Conservation (phyloP, 2,329 filamentous ascomycete species). For the Reticulascus tulasneorum region DNA sequence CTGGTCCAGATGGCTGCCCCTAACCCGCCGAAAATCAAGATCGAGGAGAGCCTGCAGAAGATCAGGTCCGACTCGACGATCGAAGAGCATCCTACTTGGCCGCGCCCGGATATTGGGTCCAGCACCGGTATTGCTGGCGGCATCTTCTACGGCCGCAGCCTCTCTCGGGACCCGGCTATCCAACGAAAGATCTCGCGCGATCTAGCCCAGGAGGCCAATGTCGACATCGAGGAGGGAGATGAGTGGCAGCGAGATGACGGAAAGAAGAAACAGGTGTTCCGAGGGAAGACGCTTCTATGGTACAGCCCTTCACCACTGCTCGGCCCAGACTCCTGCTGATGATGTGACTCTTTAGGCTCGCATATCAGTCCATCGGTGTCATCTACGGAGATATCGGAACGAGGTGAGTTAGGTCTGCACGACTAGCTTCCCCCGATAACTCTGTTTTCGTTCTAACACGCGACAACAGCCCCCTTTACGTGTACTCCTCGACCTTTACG, state of each 20-base stretch:
- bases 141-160: constrained; percentile 17
- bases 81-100: constrained; percentile 5
- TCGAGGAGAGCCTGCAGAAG: constrained; percentile 10
- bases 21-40: constrained; percentile 6
- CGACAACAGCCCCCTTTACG: constrained; percentile 59
- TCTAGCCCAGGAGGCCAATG: constrained; percentile 17
- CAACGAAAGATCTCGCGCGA: constrained; percentile 19
- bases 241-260: constrained; percentile 28
- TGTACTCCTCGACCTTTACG: constrained; percentile 65
- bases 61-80: constrained; percentile 6
- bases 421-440: neutral
- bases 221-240: constrained; percentile 24
- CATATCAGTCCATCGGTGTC: constrained; percentile 62
- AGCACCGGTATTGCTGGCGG: constrained; percentile 13
- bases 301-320: constrained; percentile 12
- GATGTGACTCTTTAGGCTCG: constrained; percentile 37
- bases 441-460: too few species aligned
- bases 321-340: neutral
- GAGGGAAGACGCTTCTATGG: constrained; percentile 29
- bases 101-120: constrained; percentile 9
- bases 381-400: constrained; percentile 69
- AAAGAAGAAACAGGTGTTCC: constrained; percentile 31
- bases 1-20: neutral
- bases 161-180: constrained; percentile 13
- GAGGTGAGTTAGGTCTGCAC: constrained; percentile 16